A percentile compares a stretch with the other conserved stretches of the same genome.
These are phyloP conservation scores for Acidiella bohemica DNA, from an alignment of 495 filamentous ascomycete genomes.

Conservation along the genomic window DNA sequence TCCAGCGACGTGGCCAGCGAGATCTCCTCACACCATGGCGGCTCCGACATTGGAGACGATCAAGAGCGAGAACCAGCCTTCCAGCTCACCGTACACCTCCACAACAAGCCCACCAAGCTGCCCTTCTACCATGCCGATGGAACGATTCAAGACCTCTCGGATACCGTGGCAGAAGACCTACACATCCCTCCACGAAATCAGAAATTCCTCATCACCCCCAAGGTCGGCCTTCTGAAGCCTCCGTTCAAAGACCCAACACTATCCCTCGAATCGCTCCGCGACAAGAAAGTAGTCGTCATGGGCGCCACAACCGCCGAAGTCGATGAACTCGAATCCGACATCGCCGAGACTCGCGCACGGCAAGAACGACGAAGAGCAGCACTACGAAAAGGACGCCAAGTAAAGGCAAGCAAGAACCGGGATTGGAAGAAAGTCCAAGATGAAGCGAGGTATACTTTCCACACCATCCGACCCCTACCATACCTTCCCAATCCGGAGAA, in stretches of 20 bases:
- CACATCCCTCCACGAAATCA: constrained; percentile 56
- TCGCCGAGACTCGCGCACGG: constrained; percentile 31
- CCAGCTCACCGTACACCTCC: constrained; percentile 15
- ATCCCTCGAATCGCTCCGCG: constrained; percentile 37
- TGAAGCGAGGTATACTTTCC: constrained; percentile 65
- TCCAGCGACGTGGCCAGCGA: background rate
- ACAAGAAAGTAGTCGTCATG: constrained; percentile 50
- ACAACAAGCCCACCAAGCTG: constrained; percentile 14
- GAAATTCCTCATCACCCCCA: constrained; percentile 59
- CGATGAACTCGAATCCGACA: constrained; percentile 33
- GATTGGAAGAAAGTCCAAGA: constrained; percentile 38
- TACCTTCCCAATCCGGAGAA: constrained; percentile 64
- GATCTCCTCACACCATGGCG: constrained; percentile 1
- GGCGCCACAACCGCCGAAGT: constrained; percentile 44
- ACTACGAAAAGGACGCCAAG: constrained; percentile 27
- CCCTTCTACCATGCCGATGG: constrained; percentile 26
- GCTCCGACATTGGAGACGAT: constrained; percentile 6
- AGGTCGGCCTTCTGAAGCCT: constrained; percentile 51
- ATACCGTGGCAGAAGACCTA: constrained; percentile 38
- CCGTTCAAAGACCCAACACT: constrained; percentile 44
- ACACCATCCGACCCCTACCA: constrained; percentile 55
- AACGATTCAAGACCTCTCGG: constrained; percentile 50
- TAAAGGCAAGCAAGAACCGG: constrained; percentile 23
- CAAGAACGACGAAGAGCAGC: constrained; percentile 30
- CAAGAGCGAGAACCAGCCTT: constrained; percentile 1